Evolutionary conservation across 2,329 filamentous ascomycete genomes (phyloP), one percentile per base, ranked within the genome.

Genomic region (Pseudogymnoascus sp.): DNA sequence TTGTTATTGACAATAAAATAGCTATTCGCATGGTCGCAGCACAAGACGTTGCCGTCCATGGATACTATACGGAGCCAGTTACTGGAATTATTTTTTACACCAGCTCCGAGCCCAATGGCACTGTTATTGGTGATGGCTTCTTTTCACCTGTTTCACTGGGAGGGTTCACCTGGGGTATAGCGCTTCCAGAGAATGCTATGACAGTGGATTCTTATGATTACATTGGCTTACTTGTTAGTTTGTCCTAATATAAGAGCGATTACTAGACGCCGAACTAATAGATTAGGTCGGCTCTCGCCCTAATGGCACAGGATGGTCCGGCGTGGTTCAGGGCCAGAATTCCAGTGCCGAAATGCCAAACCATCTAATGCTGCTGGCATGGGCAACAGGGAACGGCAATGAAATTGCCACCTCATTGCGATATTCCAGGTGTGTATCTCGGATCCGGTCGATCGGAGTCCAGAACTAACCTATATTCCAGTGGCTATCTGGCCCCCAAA

Each of bases 381-480:
- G 81, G 2, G 87, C 82, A 78, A 79, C 83, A 3, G 76, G 81
- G 65, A 76, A 79, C 17, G 68, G 67, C 25, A 75, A 77, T 13
- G 71, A 81, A 36, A 76, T 87, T 59, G 73, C 82, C 29, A 85
- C 84, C 0, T 81, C 82, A 1, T 81, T 87, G 72, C 78, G 81
- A 61, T 84, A 80, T 67, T 78, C 82, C 3, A 78, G 77, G 71
- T 73, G 65, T 51, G 69, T 66, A 2, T 38, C 9, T 39, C 48
- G n/a, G 36, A 29, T 5, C 21, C n/a, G 13, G 25, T 31, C 25
- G 17, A 61, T 41, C 12, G 29, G 44, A 51, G 13, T 1, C 13
- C 13, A 29, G 44, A 15, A 51, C 25, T 51, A 15, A 51, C 44
- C 21, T 7, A 31, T 44, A 48, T 25, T 61, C 9, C 42, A 78